Conservation (phyloP, 2,329 filamentous ascomycete genomes). For the Fusarium redolens region DNA sequence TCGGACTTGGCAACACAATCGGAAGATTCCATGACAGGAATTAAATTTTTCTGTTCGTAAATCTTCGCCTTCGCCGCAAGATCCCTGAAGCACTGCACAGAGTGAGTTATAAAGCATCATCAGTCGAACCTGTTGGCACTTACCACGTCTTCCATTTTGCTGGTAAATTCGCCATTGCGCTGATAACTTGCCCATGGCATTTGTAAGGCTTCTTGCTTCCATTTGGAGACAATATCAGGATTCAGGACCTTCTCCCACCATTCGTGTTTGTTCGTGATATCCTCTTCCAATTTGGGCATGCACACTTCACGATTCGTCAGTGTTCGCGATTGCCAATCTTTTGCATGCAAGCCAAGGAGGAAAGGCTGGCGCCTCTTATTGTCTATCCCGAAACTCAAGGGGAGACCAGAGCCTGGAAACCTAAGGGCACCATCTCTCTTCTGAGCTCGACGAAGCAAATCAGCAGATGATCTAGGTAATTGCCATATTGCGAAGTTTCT, state of each 20-base stretch:
- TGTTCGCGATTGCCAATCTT: neutral
- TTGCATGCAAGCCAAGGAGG: neutral
- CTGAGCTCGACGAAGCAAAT: neutral
- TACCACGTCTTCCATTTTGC: neutral
- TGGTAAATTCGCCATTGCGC: neutral
- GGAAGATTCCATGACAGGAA: neutral
- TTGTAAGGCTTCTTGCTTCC: neutral
- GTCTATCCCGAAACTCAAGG: neutral
- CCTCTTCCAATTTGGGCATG: constrained; percentile 51
- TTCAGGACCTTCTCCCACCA: constrained; percentile 50
- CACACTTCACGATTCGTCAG: constrained; percentile 47
- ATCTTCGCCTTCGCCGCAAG: neutral
- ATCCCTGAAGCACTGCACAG: neutral
- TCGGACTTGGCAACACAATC: neutral
- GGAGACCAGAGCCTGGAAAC: neutral
- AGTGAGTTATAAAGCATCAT: neutral
- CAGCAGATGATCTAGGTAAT: neutral
- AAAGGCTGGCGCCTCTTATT: neutral
- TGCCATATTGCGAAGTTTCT: too few species aligned
- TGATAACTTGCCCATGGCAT: neutral
- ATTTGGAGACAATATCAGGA: neutral
- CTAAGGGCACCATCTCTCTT: neutral
- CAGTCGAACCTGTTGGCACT: neutral
- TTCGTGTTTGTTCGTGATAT: constrained; percentile 52
- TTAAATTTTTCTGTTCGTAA: neutral